These are phyloP conservation scores for Corylus heterophylla DNA, from an alignment of 306 rosid species.

Conservation along the genomic window DNA sequence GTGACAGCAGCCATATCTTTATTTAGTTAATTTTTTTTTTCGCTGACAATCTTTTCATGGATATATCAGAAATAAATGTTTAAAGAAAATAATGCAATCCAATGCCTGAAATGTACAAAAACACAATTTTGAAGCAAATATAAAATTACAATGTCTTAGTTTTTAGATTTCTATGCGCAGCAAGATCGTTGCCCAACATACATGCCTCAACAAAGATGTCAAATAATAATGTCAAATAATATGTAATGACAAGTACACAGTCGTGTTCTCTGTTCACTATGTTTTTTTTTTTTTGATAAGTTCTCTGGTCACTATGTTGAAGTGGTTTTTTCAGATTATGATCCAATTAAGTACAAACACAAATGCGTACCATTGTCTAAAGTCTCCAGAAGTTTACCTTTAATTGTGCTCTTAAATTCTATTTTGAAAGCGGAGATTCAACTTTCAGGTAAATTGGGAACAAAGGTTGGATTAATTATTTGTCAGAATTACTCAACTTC, in stretches of 20 bases:
- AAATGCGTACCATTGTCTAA: neutral
- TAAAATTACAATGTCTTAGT: neutral
- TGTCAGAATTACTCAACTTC: neutral
- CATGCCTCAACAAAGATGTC: neutral
- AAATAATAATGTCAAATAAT: neutral
- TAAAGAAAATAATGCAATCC: neutral
- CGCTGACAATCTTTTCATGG: neutral
- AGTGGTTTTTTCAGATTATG: neutral
- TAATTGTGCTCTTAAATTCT: neutral
- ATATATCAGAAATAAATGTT: neutral
- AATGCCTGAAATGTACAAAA: neutral
- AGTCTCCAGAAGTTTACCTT: neutral
- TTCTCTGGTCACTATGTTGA: neutral
- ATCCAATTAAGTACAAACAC: neutral
- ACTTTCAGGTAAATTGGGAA: neutral
- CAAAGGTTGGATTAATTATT: neutral
- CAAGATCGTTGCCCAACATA: neutral
- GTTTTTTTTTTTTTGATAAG: neutral
- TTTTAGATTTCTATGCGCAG: neutral
- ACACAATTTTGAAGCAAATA: neutral
- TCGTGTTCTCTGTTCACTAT: neutral
- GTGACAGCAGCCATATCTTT: neutral
- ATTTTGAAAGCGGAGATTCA: neutral
- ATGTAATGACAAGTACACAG: neutral
- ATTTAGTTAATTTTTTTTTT: neutral